Evolutionary conservation across 768 basidiomycete species (phyloP), one percentile per base, ranked within the genome.

Genomic region (Ramaria rubella): DNA sequence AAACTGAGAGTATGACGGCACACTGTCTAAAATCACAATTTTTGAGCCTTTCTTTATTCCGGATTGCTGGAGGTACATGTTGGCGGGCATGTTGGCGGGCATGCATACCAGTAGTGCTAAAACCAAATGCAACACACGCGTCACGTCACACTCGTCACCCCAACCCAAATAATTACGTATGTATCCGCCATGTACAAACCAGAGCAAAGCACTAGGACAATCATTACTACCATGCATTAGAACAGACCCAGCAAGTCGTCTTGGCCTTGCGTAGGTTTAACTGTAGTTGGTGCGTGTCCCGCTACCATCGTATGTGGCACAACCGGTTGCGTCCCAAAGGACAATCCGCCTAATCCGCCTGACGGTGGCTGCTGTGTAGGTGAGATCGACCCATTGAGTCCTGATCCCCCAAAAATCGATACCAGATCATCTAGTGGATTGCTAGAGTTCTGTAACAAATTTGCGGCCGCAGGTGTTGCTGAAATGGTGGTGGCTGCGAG

Each of bases 401-500:
- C 74, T 65, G 65, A 73, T 64, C 70, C 75, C 15, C 90, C 91
- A 67, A 96, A 96, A 62, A 96, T 90, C 7, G 92, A 94, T 23
- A 94, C 92, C 11, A 96, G 78, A 68, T 96, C 93, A 69, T 95
- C 93, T 43, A 95, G 75, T 1, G 94, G 94, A 67, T 96, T 96
- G 58, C 79, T 80, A 14, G 91, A 92, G 24, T 87, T 86, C 4
- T 87, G 88, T 2, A 93, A 76, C 27, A 90, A 76, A 60, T 78
- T 90, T 17, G 83, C 83, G 4, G 85, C 85, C 19, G 86, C 86
- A 3, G 90, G 81, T 9, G 86, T 83, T 33, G 83, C 77, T 24
- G 87, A 75, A 44, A 87, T 80, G 56, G 86, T 77, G 0, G 88
- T 91, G 4, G 90, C 88, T 2, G 88, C 87, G 33, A 90, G 78